Conservation (phyloP, 1,139 yeast genomes). For the Hansenula anomala region DNA sequence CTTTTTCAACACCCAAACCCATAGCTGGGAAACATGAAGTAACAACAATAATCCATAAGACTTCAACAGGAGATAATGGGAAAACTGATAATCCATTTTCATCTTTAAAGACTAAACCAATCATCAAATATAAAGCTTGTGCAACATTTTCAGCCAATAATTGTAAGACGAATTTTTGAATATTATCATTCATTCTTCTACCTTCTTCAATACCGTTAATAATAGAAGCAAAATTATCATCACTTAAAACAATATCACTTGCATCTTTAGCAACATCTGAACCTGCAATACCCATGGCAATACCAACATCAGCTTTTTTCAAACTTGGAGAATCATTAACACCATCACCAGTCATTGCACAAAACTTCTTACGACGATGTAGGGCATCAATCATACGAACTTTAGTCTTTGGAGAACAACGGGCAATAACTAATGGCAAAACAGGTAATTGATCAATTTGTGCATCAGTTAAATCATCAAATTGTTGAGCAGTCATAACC, state of each 20-base stretch:
- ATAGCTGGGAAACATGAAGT: conserved; percentile 83
- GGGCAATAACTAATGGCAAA: conserved; percentile 73
- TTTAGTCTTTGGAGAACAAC: conserved; percentile 84
- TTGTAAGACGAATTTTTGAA: conserved; percentile 79
- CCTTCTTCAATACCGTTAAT: conserved; percentile 80
- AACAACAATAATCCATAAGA: conserved; percentile 72
- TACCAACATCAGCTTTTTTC: conserved; percentile 79
- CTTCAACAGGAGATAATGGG: conserved; percentile 77
- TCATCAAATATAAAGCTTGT: conserved; percentile 65
- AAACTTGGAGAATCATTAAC: conserved; percentile 82
- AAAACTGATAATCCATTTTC: conserved; percentile 57
- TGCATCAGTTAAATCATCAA: conserved; percentile 58
- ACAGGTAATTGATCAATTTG: conserved; percentile 67
- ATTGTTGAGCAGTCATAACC: conserved; percentile 75
- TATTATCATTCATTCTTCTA: conserved; percentile 74
- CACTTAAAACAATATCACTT: conserved; percentile 68
- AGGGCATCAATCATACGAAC: conserved; percentile 82
- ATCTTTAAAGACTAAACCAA: conserved; percentile 71
- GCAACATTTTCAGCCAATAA: conserved; percentile 76
- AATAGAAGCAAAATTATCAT: conserved; percentile 75
- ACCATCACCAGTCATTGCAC: conserved; percentile 90
- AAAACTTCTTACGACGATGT: conserved; percentile 64
- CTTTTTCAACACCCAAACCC: conserved; percentile 77
- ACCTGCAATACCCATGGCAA: conserved; percentile 83
- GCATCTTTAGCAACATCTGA: conserved; percentile 83